A percentile compares a stretch with the other conserved stretches of the same genome.
Conservation (phyloP, 2,329 filamentous ascomycete species). For the Colletotrichum tofieldiae region DNA sequence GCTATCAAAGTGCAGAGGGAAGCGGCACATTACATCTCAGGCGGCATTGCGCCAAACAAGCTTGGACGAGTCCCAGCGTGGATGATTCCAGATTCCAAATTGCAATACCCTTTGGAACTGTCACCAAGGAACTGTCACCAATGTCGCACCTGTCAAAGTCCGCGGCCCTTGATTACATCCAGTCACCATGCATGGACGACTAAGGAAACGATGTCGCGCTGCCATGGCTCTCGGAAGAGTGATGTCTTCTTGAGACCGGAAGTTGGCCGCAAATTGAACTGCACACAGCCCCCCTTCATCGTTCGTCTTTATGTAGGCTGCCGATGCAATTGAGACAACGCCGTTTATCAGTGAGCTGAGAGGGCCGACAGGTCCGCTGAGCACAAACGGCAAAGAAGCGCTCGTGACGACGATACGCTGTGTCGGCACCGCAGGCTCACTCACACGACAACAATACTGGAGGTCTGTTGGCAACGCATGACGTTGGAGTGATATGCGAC, state of each 20-base stretch:
- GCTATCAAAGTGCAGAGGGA: background rate
- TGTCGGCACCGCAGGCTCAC: too few species aligned
- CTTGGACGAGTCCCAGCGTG: slow-evolving; percentile 27
- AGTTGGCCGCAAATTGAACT: background rate
- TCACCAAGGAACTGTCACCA: slow-evolving; percentile 2
- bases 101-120: background rate
- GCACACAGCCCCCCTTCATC: background rate
- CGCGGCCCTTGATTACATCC: background rate
- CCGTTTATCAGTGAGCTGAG: slow-evolving; percentile 8
- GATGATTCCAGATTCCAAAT: background rate
- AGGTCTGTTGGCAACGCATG: background rate
- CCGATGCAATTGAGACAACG: slow-evolving; percentile 17
- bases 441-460: background rate
- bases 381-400: background rate
- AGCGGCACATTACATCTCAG: slow-evolving; percentile 24
- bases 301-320: slow-evolving; percentile 17
- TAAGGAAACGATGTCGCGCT: background rate
- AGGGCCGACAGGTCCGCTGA: background rate
- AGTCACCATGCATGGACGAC: background rate
- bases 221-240: background rate
- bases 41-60: slow-evolving; percentile 27
- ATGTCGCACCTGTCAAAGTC: slow-evolving; percentile 7
- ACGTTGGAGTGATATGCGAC: background rate
- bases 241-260: background rate
- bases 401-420: too few species aligned